phyloP scores from a whole-genome alignment of 2,329 filamentous ascomycete species.

The Venturiaceae sp. region DNA sequence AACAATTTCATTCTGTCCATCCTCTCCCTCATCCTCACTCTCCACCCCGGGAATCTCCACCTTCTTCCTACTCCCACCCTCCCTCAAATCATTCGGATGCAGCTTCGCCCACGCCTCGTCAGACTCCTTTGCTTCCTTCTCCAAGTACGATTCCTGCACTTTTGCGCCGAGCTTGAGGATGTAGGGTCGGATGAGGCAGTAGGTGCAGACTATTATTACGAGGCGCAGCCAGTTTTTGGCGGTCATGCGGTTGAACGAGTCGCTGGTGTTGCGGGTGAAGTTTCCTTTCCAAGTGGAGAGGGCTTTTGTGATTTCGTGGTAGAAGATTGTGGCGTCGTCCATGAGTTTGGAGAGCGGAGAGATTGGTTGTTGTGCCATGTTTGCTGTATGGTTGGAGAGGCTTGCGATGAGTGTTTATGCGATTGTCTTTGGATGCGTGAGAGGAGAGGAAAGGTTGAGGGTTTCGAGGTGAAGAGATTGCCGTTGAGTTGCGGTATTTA shows the following conservation, averaged over 20 bases:
- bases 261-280: slow-evolving; percentile 28
- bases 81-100: slow-evolving; percentile 22
- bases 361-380: slow-evolving; percentile 7
- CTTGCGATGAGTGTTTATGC: background rate
- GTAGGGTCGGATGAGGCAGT: slow-evolving; percentile 65
- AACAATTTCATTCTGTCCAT: slow-evolving; percentile 31
- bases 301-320: background rate
- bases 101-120: slow-evolving; percentile 25
- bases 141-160: slow-evolving; percentile 54
- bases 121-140: slow-evolving; percentile 31
- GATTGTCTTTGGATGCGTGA: background rate
- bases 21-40: slow-evolving; percentile 31
- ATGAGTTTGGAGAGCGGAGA: slow-evolving; percentile 5
- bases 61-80: slow-evolving; percentile 35
- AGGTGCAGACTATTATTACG: slow-evolving; percentile 61
- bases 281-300: slow-evolving; percentile 24
- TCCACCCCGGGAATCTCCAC: slow-evolving; percentile 43
- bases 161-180: slow-evolving; percentile 57
- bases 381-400: background rate
- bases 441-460: background rate
- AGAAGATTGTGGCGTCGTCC: background rate
- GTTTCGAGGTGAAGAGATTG: no score
- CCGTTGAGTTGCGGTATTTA: background rate
- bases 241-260: slow-evolving; percentile 33
- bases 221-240: slow-evolving; percentile 52